Base-by-base conservation (phyloP, 345 rosid species). In the Durio zibethinus region DNA sequence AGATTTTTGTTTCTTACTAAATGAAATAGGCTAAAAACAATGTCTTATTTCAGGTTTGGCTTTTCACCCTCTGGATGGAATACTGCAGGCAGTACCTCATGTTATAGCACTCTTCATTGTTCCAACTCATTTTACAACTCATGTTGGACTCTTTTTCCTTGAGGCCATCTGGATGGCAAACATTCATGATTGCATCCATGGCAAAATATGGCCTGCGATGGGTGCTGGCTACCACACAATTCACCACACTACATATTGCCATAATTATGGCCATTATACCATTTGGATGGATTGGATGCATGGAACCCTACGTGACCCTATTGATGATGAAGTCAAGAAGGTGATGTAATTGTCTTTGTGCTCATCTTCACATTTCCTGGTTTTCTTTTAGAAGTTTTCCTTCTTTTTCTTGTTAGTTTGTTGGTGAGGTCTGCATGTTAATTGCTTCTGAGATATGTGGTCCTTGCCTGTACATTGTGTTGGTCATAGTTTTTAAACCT, bases 241-340 rank as follows among this genome's bases (percentile, higher is more conserved):
- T 82, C 99, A 96, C 77, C 99, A 96, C 81, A 93, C 94, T 2
- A 93, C 97, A 3, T 93, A 95, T 81, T 92, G 93, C n/a, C 99
- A 95, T 68, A 95, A 95, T 78, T 96, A 96, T 79, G 99, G 99
- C 11, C 99, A 96, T 73, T 96, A 90, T 56, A 96, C 99, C 10
- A 86, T 96, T 73, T 92, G 97, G 97, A 93, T 96, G 99, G 99
- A 96, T 82, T 93, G 98, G 98, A 87, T 96, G 97, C 89, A 88
- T 5, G 98, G 97, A 38, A 92, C 99, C 36, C 97, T 96, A 60
- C 86, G 80, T 1, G 92, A 92, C 29, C 99, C 99, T 31, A 53
- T 64, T 33, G 93, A 89, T 14, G 92, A 86, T 77, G 86, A 68
- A 31, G 66, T 38, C 27, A 82, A 80, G 76, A 88, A 88, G 80